Base-by-base conservation (phyloP, 805 yeast species). In the Hanseniaspora osmophila region DNA sequence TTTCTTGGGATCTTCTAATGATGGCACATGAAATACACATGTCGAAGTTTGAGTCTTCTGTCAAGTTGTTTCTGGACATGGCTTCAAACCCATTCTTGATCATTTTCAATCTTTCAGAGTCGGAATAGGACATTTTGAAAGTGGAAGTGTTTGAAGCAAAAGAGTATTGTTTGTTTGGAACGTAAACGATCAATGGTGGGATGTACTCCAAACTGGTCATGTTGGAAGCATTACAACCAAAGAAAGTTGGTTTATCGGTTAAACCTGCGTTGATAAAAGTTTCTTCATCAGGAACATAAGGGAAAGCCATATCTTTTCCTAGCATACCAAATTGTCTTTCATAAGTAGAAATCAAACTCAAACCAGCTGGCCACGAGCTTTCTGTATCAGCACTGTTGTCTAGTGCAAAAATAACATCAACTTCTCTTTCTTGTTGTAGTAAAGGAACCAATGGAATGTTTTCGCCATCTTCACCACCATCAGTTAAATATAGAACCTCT, bases 11-110 rank as follows among this genome's bases (percentile, higher is more conserved):
- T 60, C 95, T 76, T 65, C 84, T 80, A 48, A 84, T 69, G 41
- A 85, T 73, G 10, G 94, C 95, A 69, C 95, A 85, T 2, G 83
- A 84, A 42, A 85, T 71, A 67, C 95, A 85, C 6, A 77, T 72
- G 38, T 74, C 65, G 79, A 84, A 85, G 37, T 81, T 77, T 3
- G 65, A 58, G 52, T 83, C 94, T 19, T 78, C 56, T 12, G 94
- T 80, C 33, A 76, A 63, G 58, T 84, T 84, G 47, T 70, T 68
- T 56, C 81, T 73, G 1, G 88, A 69, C 11, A 80, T 73, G 12
- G 74, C 70, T 53, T 82, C 84, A 57, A 76, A 82, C 10, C 95
- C 95, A 59, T 86, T 86, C 52, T 68, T 61, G 47, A 85, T 73
- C 69, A 85, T 72, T 0, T 71, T 66, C 39, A 66, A 60, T 52